Conservation (phyloP, 441 rosid species). For the Populus trichocarpa region DNA sequence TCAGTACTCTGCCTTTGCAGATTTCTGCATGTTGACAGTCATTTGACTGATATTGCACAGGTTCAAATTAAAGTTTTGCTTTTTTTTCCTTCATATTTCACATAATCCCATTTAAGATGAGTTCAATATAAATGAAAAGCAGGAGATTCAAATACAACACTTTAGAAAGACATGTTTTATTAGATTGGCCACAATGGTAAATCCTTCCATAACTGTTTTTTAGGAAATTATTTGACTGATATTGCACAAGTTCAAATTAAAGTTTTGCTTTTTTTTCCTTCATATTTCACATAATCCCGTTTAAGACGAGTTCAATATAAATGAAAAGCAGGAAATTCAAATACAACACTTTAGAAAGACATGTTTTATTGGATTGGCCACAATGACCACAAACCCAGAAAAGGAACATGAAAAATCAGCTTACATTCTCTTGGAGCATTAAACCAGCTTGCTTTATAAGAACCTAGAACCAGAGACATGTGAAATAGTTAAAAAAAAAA, state of each 20-base stretch:
- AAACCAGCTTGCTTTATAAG: slow-evolving; percentile 85
- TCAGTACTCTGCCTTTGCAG: too few relatives aligned
- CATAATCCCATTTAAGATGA: background rate
- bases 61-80: background rate
- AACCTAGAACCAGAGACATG: slow-evolving; percentile 42
- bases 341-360: background rate
- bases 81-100: background rate
- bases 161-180: background rate
- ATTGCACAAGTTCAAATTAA: background rate
- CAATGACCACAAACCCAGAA: background rate
- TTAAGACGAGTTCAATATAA: background rate
- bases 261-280: background rate
- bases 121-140: background rate
- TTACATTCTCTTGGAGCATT: slow-evolving; percentile 68
- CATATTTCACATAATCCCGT: background rate
- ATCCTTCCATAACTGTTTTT: too few relatives aligned
- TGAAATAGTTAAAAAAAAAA: background rate
- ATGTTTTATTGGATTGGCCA: too few relatives aligned
- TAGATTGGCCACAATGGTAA: too few relatives aligned
- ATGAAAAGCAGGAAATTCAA: background rate
- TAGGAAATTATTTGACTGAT: background rate
- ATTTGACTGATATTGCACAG: background rate
- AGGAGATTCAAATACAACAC: background rate
- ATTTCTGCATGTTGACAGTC: background rate
- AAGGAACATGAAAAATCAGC: slow-evolving; percentile 7